These are phyloP conservation scores for Corniculantispora saksenae DNA, from an alignment of 2,329 filamentous ascomycete genomes.

Conservation along the genomic window DNA sequence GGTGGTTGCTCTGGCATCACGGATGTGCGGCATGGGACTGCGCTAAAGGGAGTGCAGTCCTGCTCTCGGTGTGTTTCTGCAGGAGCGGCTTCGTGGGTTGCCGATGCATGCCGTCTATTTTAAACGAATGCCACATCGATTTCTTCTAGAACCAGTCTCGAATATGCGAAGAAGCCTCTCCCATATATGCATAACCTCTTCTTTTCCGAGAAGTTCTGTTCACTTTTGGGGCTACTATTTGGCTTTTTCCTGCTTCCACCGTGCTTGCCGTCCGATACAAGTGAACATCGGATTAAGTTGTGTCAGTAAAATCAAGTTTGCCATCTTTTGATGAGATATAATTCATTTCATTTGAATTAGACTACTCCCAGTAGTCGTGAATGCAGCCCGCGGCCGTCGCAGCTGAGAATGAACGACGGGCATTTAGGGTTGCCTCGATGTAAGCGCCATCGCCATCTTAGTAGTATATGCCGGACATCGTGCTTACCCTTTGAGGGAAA, in stretches of 20 bases:
- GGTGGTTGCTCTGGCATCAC: background rate
- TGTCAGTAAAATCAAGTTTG: too few species aligned
- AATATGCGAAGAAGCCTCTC: background rate
- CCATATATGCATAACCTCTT: too few species aligned
- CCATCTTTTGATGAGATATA: background rate
- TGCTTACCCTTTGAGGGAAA: slow-evolving; percentile 8
- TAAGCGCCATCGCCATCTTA: slow-evolving; percentile 14
- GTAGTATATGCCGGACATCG: slow-evolving; percentile 9
- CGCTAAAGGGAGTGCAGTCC: background rate
- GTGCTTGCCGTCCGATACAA: too few species aligned
- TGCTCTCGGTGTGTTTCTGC: background rate
- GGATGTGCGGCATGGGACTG: background rate
- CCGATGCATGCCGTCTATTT: background rate
- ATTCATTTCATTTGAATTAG: too few species aligned
- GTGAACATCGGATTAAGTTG: too few species aligned
- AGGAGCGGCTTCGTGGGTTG: background rate
- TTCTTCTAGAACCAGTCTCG: background rate
- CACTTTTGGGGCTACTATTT: too few species aligned
- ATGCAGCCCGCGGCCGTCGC: background rate
- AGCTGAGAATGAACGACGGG: slow-evolving; percentile 16
- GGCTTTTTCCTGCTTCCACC: too few species aligned
- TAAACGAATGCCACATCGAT: background rate
- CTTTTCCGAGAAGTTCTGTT: too few species aligned
- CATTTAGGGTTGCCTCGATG: background rate
- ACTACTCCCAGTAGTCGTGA: background rate